Percentiles rank a stretch among this genome's conserved stretches.
Conservation (phyloP, 2,329 filamentous ascomycete species). For the Ophiostoma novo-ulmi region DNA sequence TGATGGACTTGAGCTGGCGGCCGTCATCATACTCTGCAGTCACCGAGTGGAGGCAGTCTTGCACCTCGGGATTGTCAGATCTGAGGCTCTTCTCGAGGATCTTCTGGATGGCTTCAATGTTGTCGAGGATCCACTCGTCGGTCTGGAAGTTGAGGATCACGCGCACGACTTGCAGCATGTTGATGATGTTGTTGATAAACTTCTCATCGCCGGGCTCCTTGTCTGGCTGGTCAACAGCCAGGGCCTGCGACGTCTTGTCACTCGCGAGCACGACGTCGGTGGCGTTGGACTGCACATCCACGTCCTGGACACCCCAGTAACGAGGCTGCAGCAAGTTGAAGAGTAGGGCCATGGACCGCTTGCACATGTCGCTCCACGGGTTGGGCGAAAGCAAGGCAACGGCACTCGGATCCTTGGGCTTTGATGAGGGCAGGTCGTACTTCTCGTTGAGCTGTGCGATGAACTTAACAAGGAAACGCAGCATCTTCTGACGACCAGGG, state of each 20-base stretch:
- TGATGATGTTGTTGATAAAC: conserved; percentile 82
- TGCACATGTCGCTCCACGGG: conserved; percentile 70
- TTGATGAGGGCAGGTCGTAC: conserved; percentile 68
- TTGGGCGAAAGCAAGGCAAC: conserved; percentile 46
- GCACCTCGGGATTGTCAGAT: conserved; percentile 84
- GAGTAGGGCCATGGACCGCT: conserved; percentile 75
- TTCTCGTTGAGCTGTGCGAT: conserved; percentile 86
- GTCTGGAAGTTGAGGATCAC: conserved; percentile 83
- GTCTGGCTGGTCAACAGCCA: conserved; percentile 55
- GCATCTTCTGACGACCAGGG: conserved; percentile 67
- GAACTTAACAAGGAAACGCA: conserved; percentile 94
- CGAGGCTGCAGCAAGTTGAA: conserved; percentile 78
- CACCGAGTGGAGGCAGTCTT: conserved; percentile 78
- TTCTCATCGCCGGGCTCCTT: conserved; percentile 69
- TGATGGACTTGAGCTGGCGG: conserved; percentile 65
- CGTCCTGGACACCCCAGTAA: conserved; percentile 86
- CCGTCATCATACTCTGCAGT: conserved; percentile 66
- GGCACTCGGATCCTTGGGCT: conserved; percentile 51
- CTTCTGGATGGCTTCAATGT: conserved; percentile 73
- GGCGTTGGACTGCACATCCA: conserved; percentile 86
- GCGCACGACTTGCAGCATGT: conserved; percentile 85
- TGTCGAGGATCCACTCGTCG: conserved; percentile 83
- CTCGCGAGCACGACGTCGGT: conserved; percentile 79
- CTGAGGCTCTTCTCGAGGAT: conserved; percentile 84
- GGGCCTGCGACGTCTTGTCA: conserved; percentile 64